A percentile compares a stretch with the other conserved stretches of the same genome.
Evolutionary conservation across 768 basidiomycete genomes (phyloP).

Genomic region (Lactarius akahatsu): DNA sequence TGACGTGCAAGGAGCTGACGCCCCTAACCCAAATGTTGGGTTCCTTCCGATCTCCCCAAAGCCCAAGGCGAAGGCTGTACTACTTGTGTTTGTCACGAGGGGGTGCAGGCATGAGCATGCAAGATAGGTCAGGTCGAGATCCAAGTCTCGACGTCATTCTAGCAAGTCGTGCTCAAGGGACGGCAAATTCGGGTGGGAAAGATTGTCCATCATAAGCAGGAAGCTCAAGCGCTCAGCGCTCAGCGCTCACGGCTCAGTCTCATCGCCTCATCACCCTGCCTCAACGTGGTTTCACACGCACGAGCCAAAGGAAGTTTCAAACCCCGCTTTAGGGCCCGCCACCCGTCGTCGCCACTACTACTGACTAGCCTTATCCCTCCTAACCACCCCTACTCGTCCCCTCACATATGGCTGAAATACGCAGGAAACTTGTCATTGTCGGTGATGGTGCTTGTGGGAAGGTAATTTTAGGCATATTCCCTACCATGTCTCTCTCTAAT

Average conservation of each 20-base stretch:
- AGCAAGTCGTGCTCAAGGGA: not conserved
- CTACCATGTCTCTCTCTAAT: not conserved
- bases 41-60: not conserved
- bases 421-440: slow-evolving; percentile 98
- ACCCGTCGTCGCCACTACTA: slow-evolving; percentile 23
- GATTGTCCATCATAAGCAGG: not conserved
- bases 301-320: slow-evolving; percentile 27
- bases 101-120: not conserved
- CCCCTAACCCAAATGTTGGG: slow-evolving; percentile 24
- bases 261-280: slow-evolving; percentile 14
- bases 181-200: not conserved
- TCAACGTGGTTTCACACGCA: slow-evolving; percentile 27
- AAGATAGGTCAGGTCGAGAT: not conserved
- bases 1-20: slow-evolving; percentile 14
- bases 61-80: not conserved
- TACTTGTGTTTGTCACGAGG: not conserved
- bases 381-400: slow-evolving; percentile 16
- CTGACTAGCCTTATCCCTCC: slow-evolving; percentile 17
- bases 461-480: slow-evolving; percentile 43
- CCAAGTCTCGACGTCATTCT: not conserved
- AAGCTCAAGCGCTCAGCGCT: too few species aligned
- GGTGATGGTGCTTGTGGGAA: slow-evolving; percentile 98
- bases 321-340: slow-evolving; percentile 30
- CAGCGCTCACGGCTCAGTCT: slow-evolving; percentile 1
- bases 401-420: slow-evolving; percentile 84